These are phyloP conservation scores for Apiospora rasikravindrae DNA, from an alignment of 2,329 filamentous ascomycete genomes.

Conservation along the genomic window DNA sequence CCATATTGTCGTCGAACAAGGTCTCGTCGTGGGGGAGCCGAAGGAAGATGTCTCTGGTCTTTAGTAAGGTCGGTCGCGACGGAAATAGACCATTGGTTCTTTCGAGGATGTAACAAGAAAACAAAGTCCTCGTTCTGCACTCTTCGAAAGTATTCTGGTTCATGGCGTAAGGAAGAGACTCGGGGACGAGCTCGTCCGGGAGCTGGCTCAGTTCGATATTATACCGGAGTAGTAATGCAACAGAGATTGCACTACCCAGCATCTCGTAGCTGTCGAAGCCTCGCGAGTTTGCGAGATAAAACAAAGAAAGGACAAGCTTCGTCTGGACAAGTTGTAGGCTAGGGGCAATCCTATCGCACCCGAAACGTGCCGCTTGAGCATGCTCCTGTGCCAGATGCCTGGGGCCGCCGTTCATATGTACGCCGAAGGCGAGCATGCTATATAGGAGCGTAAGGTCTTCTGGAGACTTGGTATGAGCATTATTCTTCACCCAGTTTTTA, in stretches of 20 bases:
- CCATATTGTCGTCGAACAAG: slow-evolving; percentile 64
- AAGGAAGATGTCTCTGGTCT: slow-evolving; percentile 69
- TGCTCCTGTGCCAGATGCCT: slow-evolving; percentile 46
- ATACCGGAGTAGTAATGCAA: slow-evolving; percentile 63
- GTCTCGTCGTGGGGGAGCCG: slow-evolving; percentile 67
- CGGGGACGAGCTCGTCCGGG: slow-evolving; percentile 41
- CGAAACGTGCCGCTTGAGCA: slow-evolving; percentile 60
- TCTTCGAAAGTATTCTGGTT: slow-evolving; percentile 65
- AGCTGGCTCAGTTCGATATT: slow-evolving; percentile 65
- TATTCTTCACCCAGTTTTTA: slow-evolving; percentile 42
- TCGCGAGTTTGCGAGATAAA: slow-evolving; percentile 67
- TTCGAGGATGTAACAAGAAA: slow-evolving; percentile 74
- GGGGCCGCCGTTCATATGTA: slow-evolving; percentile 45
- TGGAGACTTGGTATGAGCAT: slow-evolving; percentile 43
- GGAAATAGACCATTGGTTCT: slow-evolving; percentile 66
- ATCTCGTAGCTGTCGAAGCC: slow-evolving; percentile 67
- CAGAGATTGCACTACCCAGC: slow-evolving; percentile 65
- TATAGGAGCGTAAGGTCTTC: slow-evolving; percentile 54
- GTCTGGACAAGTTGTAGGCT: slow-evolving; percentile 70
- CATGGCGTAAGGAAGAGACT: slow-evolving; percentile 61
- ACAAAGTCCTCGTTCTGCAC: slow-evolving; percentile 73
- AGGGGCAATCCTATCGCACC: slow-evolving; percentile 54
- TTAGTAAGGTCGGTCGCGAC: slow-evolving; percentile 59
- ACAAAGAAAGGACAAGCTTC: slow-evolving; percentile 69
- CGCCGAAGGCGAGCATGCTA: slow-evolving; percentile 48